These are phyloP conservation scores for Priceomyces fermenticarens DNA, from an alignment of 805 yeast species.

Conservation along the genomic window DNA sequence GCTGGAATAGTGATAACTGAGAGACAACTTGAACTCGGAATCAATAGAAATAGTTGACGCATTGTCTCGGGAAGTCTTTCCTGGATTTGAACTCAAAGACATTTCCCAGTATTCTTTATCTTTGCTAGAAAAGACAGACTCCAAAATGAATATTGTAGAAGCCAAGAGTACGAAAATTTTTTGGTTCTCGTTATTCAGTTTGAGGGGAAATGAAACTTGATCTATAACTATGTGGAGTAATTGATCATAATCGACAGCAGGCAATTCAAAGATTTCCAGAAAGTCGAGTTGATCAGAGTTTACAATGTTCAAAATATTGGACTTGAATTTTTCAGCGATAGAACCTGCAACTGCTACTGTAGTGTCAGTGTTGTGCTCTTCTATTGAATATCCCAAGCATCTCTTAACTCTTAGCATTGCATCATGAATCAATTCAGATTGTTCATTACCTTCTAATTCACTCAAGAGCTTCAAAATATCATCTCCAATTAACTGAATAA, in stretches of 20 bases:
- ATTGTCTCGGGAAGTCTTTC: neutral
- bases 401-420: conserved; percentile 8
- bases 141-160: conserved; percentile 16
- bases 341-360: neutral
- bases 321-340: conserved; percentile 7
- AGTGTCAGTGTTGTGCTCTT: neutral
- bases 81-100: conserved; percentile 5
- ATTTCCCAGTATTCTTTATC: conserved; percentile 24
- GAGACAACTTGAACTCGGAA: conserved; percentile 12
- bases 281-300: neutral
- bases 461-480: conserved; percentile 13
- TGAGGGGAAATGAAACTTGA: conserved; percentile 14
- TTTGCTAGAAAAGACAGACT: conserved; percentile 11
- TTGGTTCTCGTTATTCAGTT: conserved; percentile 22
- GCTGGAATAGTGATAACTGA: conserved; percentile 27
- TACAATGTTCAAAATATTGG: conserved; percentile 2
- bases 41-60: neutral
- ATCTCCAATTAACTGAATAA: conserved; percentile 21
- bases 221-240: conserved; percentile 10
- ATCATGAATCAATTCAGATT: conserved; percentile 10
- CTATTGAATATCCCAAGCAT: neutral
- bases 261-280: conserved; percentile 1
- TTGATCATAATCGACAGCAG: conserved; percentile 5
- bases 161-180: conserved; percentile 22
- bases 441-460: conserved; percentile 10